Evolutionary conservation across 768 basidiomycete species (phyloP), one percentile per base, ranked within the genome.

Genomic region (Gloeopeniophorella convolvens): DNA sequence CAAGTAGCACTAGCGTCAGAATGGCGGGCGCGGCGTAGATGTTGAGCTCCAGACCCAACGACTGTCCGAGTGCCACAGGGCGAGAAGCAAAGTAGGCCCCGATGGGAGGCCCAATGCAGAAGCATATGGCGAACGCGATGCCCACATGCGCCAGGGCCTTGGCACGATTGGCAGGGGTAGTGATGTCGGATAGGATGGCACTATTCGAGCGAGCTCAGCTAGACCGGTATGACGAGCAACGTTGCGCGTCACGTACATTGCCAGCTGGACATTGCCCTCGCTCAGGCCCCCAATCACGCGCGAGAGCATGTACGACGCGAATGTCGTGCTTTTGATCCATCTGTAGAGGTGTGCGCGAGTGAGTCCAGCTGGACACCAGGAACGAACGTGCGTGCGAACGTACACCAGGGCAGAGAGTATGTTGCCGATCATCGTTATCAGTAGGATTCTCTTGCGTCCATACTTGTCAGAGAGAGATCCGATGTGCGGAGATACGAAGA

Each of bases 241-340:
- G 26, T 26, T 55, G 15, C 7, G 20, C n/a, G 30, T 27, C 21
- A 76, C 85, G 59, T 62, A 92, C 92, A 93, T 93, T 39, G 89
- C 87, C 37, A 99, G 73, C 64, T 99, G 95, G 10, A 98, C 95
- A 62, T 99, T 99, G 37, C 95, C 95, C 71, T 99, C 95, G 61
- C 89, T 91, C 8, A 97, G 72, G 3, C 95, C 95, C 9, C 94
- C 94, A 30, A 98, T 82, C 5, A 97, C 73, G 12, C 95, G 80
- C 8, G 93, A 92, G 21, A 94, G 77, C 73, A 92, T 75, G 63
- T 90, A 97, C 0, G 88, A 83, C 1, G 85, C 87, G 65, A 96
- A 97, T 0, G 87, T 81, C 2, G 93, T 93, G 0, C 91, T 91
- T 61, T 84, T 77, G 39, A 94, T 76, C 92, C 92, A 96, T 36